Evolutionary conservation across 441 rosid species (phyloP).

Genomic region (Hypseocharis bilobata): DNA sequence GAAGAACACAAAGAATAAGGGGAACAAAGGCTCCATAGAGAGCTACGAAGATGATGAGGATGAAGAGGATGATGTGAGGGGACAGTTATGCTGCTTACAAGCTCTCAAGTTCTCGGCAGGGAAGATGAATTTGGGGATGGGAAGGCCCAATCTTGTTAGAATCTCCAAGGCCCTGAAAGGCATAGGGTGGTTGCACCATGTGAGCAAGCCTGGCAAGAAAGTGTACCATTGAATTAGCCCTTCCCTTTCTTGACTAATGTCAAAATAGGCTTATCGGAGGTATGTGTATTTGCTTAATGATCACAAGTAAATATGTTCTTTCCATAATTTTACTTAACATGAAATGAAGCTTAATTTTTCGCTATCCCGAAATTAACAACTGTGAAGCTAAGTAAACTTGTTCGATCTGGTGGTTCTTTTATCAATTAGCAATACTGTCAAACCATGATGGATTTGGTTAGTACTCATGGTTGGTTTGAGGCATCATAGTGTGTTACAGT

Average conservation of each 20-base stretch:
- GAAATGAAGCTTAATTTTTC: too few relatives aligned
- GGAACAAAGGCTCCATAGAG: slow-evolving; percentile 23
- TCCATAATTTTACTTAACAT: too few relatives aligned
- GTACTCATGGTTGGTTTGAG: too few relatives aligned
- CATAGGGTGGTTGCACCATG: slow-evolving; percentile 56
- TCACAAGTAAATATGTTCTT: slow-evolving; percentile 30
- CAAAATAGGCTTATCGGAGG: slow-evolving; percentile 5
- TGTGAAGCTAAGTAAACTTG: too few relatives aligned
- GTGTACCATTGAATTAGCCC: slow-evolving; percentile 16
- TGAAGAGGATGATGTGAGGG: slow-evolving; percentile 38
- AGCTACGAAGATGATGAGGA: slow-evolving; percentile 38
- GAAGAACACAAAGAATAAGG: slow-evolving; percentile 31
- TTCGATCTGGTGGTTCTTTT: too few relatives aligned
- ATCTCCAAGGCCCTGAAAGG: slow-evolving; percentile 63
- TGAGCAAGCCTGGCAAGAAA: slow-evolving; percentile 41
- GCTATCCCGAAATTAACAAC: too few relatives aligned
- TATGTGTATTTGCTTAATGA: slow-evolving; percentile 12
- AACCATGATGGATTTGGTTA: background rate
- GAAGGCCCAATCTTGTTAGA: slow-evolving; percentile 61
- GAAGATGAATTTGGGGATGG: slow-evolving; percentile 78
- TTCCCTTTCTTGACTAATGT: slow-evolving; percentile 6
- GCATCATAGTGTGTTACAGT: too few relatives aligned
- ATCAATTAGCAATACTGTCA: too few relatives aligned
- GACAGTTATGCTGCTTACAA: slow-evolving; percentile 67
- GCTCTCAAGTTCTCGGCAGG: slow-evolving; percentile 80